Evolutionary conservation across 225 moss, liverwort and hornwort genomes (phyloP), one percentile per base, ranked within the genome.

Genomic region (Physcomitrellopsis africana): DNA sequence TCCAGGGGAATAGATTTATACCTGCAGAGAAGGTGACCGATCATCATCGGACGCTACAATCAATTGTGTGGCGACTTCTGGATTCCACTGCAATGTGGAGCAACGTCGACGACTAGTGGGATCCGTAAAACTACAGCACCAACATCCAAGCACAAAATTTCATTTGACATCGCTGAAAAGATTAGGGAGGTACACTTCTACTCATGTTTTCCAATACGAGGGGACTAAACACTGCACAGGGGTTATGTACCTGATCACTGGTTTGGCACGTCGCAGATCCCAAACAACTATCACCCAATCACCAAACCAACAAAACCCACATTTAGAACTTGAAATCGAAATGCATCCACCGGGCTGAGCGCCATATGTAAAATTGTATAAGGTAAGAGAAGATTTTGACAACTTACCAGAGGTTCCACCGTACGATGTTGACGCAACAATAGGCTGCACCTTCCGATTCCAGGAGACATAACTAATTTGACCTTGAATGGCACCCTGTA

Each of bases 41-140:
- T 99, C 93, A 73, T 99, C 99, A 82, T 99, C 99, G 73, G 99
- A 95, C 23, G 95, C 93, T 55, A 95, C 92, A 66, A 99, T 89
- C 67, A 99, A 82, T 64, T 99, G 95, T 43, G 99, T 99, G 0
- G 93, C 95, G 47, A 93, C 90, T 23, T 99, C 99, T 51, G 99
- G 99, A 83, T 95, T 93, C 99, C 99, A 99, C 65, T 99, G 95
- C 71, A 99, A 78, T 22, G 92, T 81, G 48, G 99, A 99, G 75
- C 93, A 99, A 24, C 95, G 90, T 41, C 94, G 92, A 59, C 90
- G 92, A 79, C 75, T 95, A 55, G 82, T 90, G 52, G 97, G 95
- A 78, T 99, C 95, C 54, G 95, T 92, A 77, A 99, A 99, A 85
- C 99, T 99, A 89, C 77, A 68, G 20, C 64, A 66, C 45, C 54